Evolutionary conservation across 192 early-diverging fungal species (phyloP), one percentile per base, ranked within the genome.

Genomic region (Anaeromyces robustus): DNA sequence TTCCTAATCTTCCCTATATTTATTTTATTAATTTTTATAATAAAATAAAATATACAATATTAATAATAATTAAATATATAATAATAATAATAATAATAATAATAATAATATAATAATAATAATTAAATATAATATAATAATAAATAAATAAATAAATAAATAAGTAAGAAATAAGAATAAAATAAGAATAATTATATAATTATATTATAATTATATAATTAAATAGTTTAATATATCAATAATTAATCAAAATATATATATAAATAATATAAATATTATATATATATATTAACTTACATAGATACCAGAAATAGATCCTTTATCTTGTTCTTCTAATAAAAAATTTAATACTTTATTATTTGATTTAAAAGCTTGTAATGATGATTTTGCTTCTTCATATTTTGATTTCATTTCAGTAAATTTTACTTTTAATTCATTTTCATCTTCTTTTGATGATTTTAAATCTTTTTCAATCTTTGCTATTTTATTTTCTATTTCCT

Each of bases 1-100:
- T 93, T n/a, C 98, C 98, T 29, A 99, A 87, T 13, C 98, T 92
- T 77, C 93, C 92, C 91, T 92, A 37, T 79, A 82, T 22, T 28
- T 30, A 5, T 11, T 30, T 26, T 4, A 52, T 52, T 22, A 52
- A 52, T n/a, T n/a, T n/a, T n/a, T n/a, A n/a, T n/a, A 3, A 13
- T 4, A 52, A 52, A 13, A 22, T 4, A 22, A 52, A 52, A 13
- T 22, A 22, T 22, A 4, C 2, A 22, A 52, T 52, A 52, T 52
- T 52, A 22, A 52, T 4, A 52, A 22, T 22, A 22, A 13, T 22
- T 4, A 52, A 22, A 52, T 4, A 52, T 13, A 52, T 52, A 52
- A 2, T 12, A 41, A 16, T 1, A 41, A 41, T 12, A 14, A 16
- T 41, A 14, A 16, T 14, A 41, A 41, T 16, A 41, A 14, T 16